Evolutionary conservation across 1,284 basidiomycete species (phyloP).

Genomic region (Ganoderma multipileum): DNA sequence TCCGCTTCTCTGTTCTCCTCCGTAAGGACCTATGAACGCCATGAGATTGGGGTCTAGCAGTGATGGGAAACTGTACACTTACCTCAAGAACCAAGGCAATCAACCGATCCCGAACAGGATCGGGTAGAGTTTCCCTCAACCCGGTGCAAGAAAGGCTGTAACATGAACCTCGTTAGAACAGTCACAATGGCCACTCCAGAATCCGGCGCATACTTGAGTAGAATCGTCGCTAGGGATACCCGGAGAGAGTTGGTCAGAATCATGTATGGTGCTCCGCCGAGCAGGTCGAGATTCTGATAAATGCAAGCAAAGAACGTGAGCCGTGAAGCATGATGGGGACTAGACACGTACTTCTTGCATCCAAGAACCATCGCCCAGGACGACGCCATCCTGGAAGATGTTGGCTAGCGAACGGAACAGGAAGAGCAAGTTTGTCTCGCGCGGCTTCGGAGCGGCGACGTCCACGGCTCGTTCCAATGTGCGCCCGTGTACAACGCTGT

Average conservation of each 20-base stretch:
- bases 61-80: constrained; percentile 18
- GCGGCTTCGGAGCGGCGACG: constrained; percentile 66
- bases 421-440: constrained; percentile 90
- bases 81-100: constrained; percentile 58
- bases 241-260: constrained; percentile 74
- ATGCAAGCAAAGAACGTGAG: constrained; percentile 14
- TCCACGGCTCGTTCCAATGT: constrained; percentile 68
- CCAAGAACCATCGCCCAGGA: constrained; percentile 54
- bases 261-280: constrained; percentile 57
- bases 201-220: constrained; percentile 74
- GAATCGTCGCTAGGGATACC: constrained; percentile 76
- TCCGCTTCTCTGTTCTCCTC: constrained; percentile 82
- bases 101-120: constrained; percentile 43
- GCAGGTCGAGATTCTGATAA: constrained; percentile 60
- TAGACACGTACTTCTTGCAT: constrained; percentile 53
- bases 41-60: constrained; percentile 20
- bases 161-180: constrained; percentile 10
- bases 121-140: constrained; percentile 50
- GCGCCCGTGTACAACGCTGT: constrained; percentile 71
- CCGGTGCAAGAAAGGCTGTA: constrained; percentile 68
- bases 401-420: constrained; percentile 86
- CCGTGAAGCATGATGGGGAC: background rate
- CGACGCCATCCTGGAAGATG: constrained; percentile 64
- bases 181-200: background rate
- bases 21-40: constrained; percentile 57